Base-by-base conservation (phyloP, 1,284 basidiomycete genomes). In the Boletus smithii region DNA sequence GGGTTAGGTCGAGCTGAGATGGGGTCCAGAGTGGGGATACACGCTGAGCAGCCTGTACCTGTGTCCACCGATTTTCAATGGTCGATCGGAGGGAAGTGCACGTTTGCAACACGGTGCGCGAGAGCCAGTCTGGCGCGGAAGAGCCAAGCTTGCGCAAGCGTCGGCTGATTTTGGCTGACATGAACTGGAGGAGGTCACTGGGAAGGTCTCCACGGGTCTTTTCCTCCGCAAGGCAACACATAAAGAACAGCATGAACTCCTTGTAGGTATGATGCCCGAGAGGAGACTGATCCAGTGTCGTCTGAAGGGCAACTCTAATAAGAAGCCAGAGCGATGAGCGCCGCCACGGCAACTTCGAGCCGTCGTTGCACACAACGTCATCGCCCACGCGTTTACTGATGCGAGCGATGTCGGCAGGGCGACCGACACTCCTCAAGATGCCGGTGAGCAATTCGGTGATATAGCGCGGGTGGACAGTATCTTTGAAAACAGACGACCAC, bases 91-190 rank as follows among this genome's bases (percentile, higher is more conserved):
- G 32, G 5, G n/a, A 5, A 5, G 9, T 35, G 18, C 46, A 46
- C 6, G 47, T 33, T 32, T 34, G 8, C n/a, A 49, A 24, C 3
- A 31, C 46, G 2, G 10, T 22, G 3, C 7, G 3, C 13, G 44
- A 49, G 3, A 54, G 41, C 47, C 44, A 40, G 2, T 33, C 31
- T 1, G 46, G 38, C 6, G 29, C 26, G 4, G 42, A 44, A 22
- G 37, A 9, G n/a, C 50, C 42, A 7, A 75, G 54, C 54, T 76
- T 74, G 37, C 58, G 46, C 14, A 70, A 34, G 8, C 72, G 64
- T 1, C 60, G 31, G n/a, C 31, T 17, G 16, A 32, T 32, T 32
- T 32, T 32, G 14, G 31, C 3, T 17, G 31, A 32, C 31, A 32
- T 32, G n/a, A n/a, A 32, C n/a, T 32, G 31, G n/a, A 32, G 16